phyloP scores from a whole-genome alignment of 192 early-diverging fungal genomes.

The Backusella sp. region DNA sequence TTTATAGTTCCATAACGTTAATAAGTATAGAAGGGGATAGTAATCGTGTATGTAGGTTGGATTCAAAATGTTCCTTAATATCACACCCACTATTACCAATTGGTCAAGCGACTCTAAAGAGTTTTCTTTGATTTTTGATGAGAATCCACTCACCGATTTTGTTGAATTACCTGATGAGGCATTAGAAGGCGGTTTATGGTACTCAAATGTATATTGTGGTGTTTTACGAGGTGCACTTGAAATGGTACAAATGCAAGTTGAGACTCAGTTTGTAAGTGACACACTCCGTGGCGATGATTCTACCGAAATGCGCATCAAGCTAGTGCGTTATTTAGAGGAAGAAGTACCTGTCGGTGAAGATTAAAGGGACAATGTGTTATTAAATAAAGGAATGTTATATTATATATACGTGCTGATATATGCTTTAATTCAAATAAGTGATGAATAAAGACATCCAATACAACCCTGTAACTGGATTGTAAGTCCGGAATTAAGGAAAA shows the following conservation, averaged over 20 bases:
- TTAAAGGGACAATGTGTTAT: slow-evolving; percentile 31
- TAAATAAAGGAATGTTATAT: neutral
- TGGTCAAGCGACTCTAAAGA: slow-evolving; percentile 83
- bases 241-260: slow-evolving; percentile 95
- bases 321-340: slow-evolving; percentile 89
- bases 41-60: slow-evolving; percentile 57
- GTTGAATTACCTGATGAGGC: slow-evolving; percentile 91
- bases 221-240: slow-evolving; percentile 93
- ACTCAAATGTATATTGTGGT: slow-evolving; percentile 94
- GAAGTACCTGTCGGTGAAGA: slow-evolving; percentile 93
- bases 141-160: slow-evolving; percentile 97
- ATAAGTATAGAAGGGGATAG: neutral
- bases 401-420: no score
- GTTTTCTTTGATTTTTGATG: slow-evolving; percentile 92
- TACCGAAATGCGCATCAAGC: slow-evolving; percentile 90
- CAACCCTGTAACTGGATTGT: no score
- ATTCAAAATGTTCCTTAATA: slow-evolving; percentile 95
- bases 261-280: slow-evolving; percentile 82
- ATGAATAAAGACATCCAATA: no score
- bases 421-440: no score
- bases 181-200: slow-evolving; percentile 82
- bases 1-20: neutral
- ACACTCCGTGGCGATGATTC: slow-evolving; percentile 82
- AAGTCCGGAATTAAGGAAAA: no score
- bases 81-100: slow-evolving; percentile 79